phyloP scores from a whole-genome alignment of 2,329 filamentous ascomycete species.

The Ophiostoma triangulosporum region DNA sequence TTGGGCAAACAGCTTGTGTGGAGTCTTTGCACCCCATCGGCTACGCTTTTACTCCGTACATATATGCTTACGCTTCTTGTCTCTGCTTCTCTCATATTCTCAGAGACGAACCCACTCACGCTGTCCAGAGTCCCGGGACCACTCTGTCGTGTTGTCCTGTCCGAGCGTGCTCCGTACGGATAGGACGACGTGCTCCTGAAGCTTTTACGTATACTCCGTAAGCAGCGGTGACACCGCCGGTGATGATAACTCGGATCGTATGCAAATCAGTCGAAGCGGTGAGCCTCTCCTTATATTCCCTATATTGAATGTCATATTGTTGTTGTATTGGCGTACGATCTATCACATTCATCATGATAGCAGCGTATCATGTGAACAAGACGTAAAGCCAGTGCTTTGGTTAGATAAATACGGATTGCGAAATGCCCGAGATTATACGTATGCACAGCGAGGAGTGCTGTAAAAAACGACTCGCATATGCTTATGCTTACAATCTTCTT shows the following conservation, averaged over 20 bases:
- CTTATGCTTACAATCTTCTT: not conserved
- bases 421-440: not conserved
- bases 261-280: too few species aligned
- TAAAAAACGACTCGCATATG: not conserved
- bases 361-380: not conserved
- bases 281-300: too few species aligned
- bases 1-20: constrained; percentile 14
- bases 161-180: not conserved
- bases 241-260: too few species aligned
- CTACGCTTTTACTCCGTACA: not conserved
- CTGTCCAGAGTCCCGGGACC: constrained; percentile 8
- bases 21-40: constrained; percentile 1
- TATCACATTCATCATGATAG: too few species aligned
- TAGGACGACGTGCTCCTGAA: too few species aligned
- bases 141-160: not conserved
- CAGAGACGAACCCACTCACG: constrained; percentile 6
- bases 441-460: not conserved
- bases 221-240: too few species aligned
- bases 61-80: not conserved
- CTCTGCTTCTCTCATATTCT: not conserved
- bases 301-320: too few species aligned
- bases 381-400: not conserved
- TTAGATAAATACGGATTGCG: not conserved
- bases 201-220: too few species aligned
- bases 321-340: too few species aligned